Evolutionary conservation across 2,329 filamentous ascomycete genomes (phyloP).

Genomic region (Rhinocladiella similis): DNA sequence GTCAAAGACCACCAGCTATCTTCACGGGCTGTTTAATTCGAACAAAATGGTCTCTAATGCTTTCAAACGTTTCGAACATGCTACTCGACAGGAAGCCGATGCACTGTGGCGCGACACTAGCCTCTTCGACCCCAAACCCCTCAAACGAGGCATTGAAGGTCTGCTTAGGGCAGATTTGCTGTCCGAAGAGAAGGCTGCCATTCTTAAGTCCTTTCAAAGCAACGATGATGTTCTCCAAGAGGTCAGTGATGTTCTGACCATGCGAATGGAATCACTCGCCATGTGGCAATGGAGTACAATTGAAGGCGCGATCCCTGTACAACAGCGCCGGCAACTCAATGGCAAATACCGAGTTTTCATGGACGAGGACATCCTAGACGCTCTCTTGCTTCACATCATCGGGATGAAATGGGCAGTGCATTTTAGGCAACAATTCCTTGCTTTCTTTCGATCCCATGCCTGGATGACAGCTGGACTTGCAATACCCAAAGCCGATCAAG

Average conservation of each 20-base stretch:
- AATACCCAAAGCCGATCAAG: slow-evolving; percentile 39
- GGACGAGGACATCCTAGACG: slow-evolving; percentile 59
- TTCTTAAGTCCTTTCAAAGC: slow-evolving; percentile 52
- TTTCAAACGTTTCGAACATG: slow-evolving; percentile 43
- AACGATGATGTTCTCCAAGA: slow-evolving; percentile 53
- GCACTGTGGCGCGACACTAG: slow-evolving; percentile 31
- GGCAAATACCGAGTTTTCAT: slow-evolving; percentile 61
- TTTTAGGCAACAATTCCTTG: slow-evolving; percentile 45
- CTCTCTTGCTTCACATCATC: slow-evolving; percentile 56
- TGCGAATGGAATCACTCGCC: slow-evolving; percentile 52
- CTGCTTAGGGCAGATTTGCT: slow-evolving; percentile 54
- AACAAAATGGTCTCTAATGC: slow-evolving; percentile 43
- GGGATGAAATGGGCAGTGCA: slow-evolving; percentile 53
- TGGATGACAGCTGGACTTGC: slow-evolving; percentile 41
- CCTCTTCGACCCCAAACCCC: slow-evolving; percentile 43
- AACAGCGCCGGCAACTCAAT: slow-evolving; percentile 56
- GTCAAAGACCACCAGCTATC: slow-evolving; percentile 49
- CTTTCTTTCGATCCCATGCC: slow-evolving; percentile 39
- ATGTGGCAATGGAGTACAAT: slow-evolving; percentile 54
- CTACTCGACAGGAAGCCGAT: slow-evolving; percentile 40
- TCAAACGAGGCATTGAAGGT: slow-evolving; percentile 50
- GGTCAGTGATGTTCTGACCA: slow-evolving; percentile 58
- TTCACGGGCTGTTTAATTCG: slow-evolving; percentile 52
- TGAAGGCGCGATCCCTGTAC: slow-evolving; percentile 40
- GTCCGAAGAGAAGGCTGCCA: slow-evolving; percentile 51